Evolutionary conservation across 306 rosid species (phyloP).

Genomic region (Sicyos edulis): DNA sequence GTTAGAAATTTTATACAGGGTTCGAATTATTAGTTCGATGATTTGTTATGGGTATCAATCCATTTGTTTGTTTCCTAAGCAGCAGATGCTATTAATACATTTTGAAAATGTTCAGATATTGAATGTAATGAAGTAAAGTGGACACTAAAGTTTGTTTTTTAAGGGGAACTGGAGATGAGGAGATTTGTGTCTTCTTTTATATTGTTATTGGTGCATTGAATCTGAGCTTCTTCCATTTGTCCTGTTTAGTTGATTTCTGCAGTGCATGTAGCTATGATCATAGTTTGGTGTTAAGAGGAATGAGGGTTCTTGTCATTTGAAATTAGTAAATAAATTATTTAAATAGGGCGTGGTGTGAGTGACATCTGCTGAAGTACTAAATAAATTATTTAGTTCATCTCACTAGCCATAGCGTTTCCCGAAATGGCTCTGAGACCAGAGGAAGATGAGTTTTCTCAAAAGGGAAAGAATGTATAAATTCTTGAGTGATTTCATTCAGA

Average conservation of each 20-base stretch:
- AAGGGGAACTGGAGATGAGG: neutral
- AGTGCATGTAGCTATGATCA: neutral
- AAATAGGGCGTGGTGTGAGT: neutral
- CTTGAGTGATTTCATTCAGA: no score
- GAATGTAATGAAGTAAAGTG: neutral
- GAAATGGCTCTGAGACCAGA: no score
- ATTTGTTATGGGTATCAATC: neutral
- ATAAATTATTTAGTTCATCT: no score
- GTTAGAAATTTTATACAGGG: neutral
- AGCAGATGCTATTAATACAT: neutral
- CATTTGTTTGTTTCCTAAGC: neutral
- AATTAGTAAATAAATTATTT: neutral
- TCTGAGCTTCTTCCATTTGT: neutral
- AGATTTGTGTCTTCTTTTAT: neutral
- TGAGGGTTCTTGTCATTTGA: neutral
- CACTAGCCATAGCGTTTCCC: no score
- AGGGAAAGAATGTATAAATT: no score
- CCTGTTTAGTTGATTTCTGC: neutral
- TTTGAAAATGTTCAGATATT: neutral
- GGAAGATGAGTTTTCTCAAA: no score
- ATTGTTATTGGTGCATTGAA: neutral
- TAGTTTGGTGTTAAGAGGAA: slow-evolving; percentile 5
- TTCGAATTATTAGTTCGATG: neutral
- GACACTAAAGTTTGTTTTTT: neutral
- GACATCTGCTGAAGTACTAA: neutral